Evolutionary conservation across 1,284 basidiomycete species (phyloP), one percentile per base, ranked within the genome.

Genomic region (Mycosarcoma maydis): DNA sequence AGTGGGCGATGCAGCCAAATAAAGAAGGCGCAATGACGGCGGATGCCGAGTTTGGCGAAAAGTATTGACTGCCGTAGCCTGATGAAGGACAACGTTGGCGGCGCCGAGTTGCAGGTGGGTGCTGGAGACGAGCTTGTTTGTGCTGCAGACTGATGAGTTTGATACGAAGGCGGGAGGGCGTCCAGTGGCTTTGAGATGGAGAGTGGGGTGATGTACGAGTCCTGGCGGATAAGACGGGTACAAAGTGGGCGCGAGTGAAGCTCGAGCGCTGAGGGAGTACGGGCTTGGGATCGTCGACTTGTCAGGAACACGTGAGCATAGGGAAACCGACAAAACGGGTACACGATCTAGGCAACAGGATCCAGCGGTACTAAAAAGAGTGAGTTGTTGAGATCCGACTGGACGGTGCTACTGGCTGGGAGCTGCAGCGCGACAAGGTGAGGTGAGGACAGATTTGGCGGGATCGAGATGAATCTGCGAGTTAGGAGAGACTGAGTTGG

Each of bases 61-160:
- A 30, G 29, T 47, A 29, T 14, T 30, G 24, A 29, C 27, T 39
- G 38, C 27, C 23, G 20, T 39, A 14, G 34, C 17, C 24, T 37
- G 24, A 54, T 61, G 46, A 61, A 42, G 30, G 20, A 24, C 6
- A 7, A 6, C 13, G 22, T 22, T n/a, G 29, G n/a, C 37, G 33
- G 20, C 57, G 57, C 45, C 57, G 23, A 60, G 29, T 17, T 49
- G 57, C 57, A 60, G 57, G 11, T 38, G 45, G 24, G 24, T 20
- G 23, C 20, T 33, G 16, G 27, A 29, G 27, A 29, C 13, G 7
- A 29, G n/a, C n/a, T n/a, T n/a, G n/a, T n/a, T n/a, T n/a, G 19
- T 7, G 37, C n/a, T 14, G 37, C 19, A 13, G 16, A n/a, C 9
- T 13, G 38, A 26, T 3, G 4, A 29, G 13, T 29, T 29, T 29